A percentile compares a stretch with the other conserved stretches of the same genome.
These are phyloP conservation scores for Entophlyctis luteolus DNA, from an alignment of 192 early-diverging fungal genomes.

Conservation along the genomic window DNA sequence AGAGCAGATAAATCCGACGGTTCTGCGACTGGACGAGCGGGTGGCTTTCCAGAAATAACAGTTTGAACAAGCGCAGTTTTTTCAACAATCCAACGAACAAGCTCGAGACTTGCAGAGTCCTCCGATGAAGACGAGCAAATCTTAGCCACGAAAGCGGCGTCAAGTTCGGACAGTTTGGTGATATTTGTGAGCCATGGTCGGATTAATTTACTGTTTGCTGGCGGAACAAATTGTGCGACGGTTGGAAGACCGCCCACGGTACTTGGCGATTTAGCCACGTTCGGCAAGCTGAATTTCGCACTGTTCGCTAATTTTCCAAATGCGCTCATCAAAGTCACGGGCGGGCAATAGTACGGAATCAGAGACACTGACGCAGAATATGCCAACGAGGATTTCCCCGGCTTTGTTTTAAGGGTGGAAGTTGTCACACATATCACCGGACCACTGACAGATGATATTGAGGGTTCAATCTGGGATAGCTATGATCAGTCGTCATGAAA, in stretches of 20 bases:
- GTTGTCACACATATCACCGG: slow-evolving; percentile 11
- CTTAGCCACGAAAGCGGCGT: slow-evolving; percentile 2
- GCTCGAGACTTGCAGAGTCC: slow-evolving; percentile 5
- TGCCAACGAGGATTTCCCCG: background rate
- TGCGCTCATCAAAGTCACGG: slow-evolving; percentile 11
- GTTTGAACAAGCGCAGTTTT: background rate
- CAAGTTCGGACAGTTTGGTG: slow-evolving; percentile 8
- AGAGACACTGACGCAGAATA: slow-evolving; percentile 2
- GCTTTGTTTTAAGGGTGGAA: slow-evolving; percentile 8
- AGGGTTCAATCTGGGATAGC: slow-evolving; percentile 3
- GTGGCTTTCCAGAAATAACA: background rate
- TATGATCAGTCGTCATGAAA: background rate
- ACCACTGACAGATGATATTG: background rate
- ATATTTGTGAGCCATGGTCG: slow-evolving; percentile 10
- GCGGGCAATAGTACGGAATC: slow-evolving; percentile 17
- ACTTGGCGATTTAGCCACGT: background rate
- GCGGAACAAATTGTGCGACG: slow-evolving; percentile 17
- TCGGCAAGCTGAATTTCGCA: background rate
- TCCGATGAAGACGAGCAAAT: background rate
- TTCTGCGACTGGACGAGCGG: background rate
- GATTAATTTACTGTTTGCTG: background rate
- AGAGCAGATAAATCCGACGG: background rate
- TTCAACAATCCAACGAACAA: slow-evolving; percentile 18
- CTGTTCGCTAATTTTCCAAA: slow-evolving; percentile 3
- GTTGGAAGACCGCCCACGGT: slow-evolving; percentile 5